Conservation (phyloP, 306 rosid species). For the Bauhinia variegata region DNA sequence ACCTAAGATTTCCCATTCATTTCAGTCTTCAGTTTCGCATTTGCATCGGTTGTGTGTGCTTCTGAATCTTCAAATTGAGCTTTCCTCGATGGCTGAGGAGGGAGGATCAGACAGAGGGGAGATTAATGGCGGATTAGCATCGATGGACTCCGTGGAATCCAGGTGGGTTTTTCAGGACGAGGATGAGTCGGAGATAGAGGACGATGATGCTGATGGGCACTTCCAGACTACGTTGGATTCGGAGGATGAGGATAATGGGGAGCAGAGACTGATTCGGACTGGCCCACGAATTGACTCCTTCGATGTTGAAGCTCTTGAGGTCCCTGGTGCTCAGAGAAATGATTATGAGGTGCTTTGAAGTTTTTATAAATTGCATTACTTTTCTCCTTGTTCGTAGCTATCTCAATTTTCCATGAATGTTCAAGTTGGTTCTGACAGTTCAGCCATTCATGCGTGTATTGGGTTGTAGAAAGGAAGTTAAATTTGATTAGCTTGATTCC, state of each 20-base stretch:
- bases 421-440: neutral
- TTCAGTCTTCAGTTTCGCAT: neutral
- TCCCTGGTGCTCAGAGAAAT: slow-evolving; percentile 75
- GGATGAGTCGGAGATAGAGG: slow-evolving; percentile 45
- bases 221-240: slow-evolving; percentile 60
- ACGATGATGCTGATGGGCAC: slow-evolving; percentile 35
- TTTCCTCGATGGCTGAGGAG: slow-evolving; percentile 31
- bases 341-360: slow-evolving; percentile 66
- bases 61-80: neutral
- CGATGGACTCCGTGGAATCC: slow-evolving; percentile 52
- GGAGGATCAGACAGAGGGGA: slow-evolving; percentile 43
- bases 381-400: neutral
- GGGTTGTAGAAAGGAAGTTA: neutral
- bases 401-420: neutral
- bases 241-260: slow-evolving; percentile 83
- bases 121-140: slow-evolving; percentile 41
- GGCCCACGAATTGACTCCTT: slow-evolving; percentile 94
- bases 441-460: neutral
- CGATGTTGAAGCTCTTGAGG: slow-evolving; percentile 97
- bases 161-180: slow-evolving; percentile 55
- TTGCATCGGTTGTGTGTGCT: neutral
- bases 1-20: slow-evolving; percentile 21
- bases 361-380: neutral
- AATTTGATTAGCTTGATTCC: slow-evolving; percentile 1
- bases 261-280: slow-evolving; percentile 83